Base-by-base conservation (phyloP, 2,329 filamentous ascomycete genomes). In the Clathrospora elynae region DNA sequence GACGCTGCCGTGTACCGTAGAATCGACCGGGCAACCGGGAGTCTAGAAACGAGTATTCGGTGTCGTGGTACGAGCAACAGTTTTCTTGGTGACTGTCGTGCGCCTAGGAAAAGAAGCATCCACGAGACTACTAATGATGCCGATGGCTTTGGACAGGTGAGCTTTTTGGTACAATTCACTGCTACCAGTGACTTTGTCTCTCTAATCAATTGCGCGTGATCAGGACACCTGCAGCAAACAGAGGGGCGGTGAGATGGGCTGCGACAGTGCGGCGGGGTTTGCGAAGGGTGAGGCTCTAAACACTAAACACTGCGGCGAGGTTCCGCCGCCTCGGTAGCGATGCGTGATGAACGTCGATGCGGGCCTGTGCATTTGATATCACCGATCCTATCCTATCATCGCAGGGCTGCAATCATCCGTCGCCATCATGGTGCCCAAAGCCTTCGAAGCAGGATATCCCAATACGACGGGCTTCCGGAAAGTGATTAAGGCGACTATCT, bases 361-460 rank as follows among this genome's bases (percentile, higher is more conserved):
- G 18, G 42, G 42, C 30, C 37, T 26, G 35, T 36, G 38, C 36
- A 40, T 35, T 38, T 23, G 18, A 26, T 41, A 44, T 22, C 32
- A 47, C 38, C 25, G 24, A 14, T 28, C 14, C 23, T 10, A 31
- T 35, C 26, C 37, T 33, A 42, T 37, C 26, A 26, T 32, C 37
- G 37, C 31, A 16, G 20, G 22, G 35, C 39, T 33, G 28, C 40
- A 28, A 30, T 29, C 30, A n/a, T 32, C 41, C 41, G 18, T 22
- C 30, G 40, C 62, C 63, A 66, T 58, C 66, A 71, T 64, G 67
- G 66, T 70, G 40, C 63, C 74, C 46, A 73, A 73, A 59, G 66
- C 73, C 11, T 74, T 75, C 35, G 67, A 74, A 62, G 71, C 74
- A 18, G 73, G 74, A 36, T 75, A 76, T 43, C 62, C 72, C 8